Evolutionary conservation across 169 alveolate species (phyloP), one percentile per base, ranked within the genome.

Genomic region (Eimeria brunetti): DNA sequence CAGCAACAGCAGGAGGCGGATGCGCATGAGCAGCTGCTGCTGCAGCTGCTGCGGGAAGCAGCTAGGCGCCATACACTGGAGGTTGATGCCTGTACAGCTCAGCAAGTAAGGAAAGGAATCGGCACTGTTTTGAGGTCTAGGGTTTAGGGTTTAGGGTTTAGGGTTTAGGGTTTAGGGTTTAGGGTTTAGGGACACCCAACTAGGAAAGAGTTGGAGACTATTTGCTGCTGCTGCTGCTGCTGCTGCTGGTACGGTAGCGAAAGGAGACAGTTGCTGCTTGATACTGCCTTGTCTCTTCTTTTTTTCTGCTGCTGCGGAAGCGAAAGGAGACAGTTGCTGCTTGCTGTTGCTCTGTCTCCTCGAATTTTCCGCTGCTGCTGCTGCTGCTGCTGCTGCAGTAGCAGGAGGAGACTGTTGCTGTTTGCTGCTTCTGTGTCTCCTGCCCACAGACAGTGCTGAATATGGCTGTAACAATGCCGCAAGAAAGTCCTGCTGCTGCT

Each of bases 391-490:
- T 69, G 80, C 46, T 30, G 46, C 46, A 69, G 36, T n/a, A 30
- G 80, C 38, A 69, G 12, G 5, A 69, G 44, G n/a, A n/a, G n/a
- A 51, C 62, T 1, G 9, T 20, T 76, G 86, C 38, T 9, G 33
- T 6, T n/a, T 44, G 53, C 62, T 81, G 89, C 38, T 11, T 14
- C 18, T 85, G 58, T 56, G 90, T 83, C 81, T 56, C 76, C n/a
- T 27, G 14, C 18, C 20, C 24, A 20, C 89, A 81, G 89, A 81
- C 89, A 11, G 89, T 81, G 33, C 73, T 81, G 8, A 81, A 81
- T 49, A 81, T 81, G 89, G 89, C 89, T 30, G 71, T 81, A 44
- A 51, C 73, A n/a, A 81, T 81, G 89, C 89, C 89, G 24, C 89
- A 81, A 49, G 89, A 81, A 14, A 24, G 73, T n/a, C 51, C 89